Base-by-base conservation (phyloP, 306 rosid species). In the Crotalaria pallida region DNA sequence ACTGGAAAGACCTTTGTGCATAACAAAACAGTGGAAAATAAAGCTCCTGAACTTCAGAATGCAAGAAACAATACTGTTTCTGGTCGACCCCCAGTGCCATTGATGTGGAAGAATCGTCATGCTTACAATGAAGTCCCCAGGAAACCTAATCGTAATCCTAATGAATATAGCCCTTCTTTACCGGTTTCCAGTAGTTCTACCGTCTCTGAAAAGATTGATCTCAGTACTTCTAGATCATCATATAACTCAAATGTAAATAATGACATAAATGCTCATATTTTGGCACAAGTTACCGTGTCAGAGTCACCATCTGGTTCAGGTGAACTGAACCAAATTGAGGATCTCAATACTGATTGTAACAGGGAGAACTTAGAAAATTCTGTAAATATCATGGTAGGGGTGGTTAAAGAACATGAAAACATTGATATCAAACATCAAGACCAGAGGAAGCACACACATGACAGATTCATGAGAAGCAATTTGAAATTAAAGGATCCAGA, bases 21-120 rank as follows among this genome's bases (percentile, higher is more conserved):
- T 71, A 83, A 87, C 75, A 87, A 80, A 71, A 69, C 95, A 26
- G 44, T 75, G 40, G 96, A 90, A 76, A 88, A 79, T 72, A 90
- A 84, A 75, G 77, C 65, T 64, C 90, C 81, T 51, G 99, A 85
- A 74, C 77, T 78, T 58, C 88, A 83, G 64, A 78, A 76, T 77
- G 59, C 72, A 3, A 85, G 73, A 73, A 84, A 77, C 65, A 88
- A 78, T 58, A n/a, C 71, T 44, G 74, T 63, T 79, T 73, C 88
- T 81, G 89, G 86, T 55, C 88, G 79, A 62, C 89, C 98, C 19
- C 91, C 84, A 13, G 79, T 77, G 51, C 86, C 90, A 16, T 69
- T 84, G 81, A 84, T 80, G 88, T 89, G 96, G 96, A 95, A 95
- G 88, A 89, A 83, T 67, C 84, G 77, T 29, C 80, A 83, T 76